Conservation (phyloP, 2,329 filamentous ascomycete genomes). For the Penicillium thymicola region DNA sequence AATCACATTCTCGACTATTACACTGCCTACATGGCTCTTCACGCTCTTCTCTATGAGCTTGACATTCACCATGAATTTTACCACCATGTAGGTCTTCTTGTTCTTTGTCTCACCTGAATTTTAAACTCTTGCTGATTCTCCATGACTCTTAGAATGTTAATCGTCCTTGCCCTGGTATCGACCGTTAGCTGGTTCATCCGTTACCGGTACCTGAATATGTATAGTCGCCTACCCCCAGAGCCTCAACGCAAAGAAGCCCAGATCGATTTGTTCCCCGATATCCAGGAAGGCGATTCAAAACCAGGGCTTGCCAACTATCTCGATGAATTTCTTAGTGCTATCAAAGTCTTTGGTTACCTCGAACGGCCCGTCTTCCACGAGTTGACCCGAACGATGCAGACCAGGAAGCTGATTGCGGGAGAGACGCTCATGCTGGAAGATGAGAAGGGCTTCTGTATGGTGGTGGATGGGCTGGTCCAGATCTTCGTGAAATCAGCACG, state of each 20-base stretch:
- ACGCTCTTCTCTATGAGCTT: conserved; percentile 85
- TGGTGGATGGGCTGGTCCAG: conserved; percentile 93
- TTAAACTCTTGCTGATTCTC: conserved; percentile 5
- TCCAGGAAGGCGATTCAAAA: conserved; percentile 84
- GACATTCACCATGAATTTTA: conserved; percentile 98
- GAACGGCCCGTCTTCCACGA: conserved; percentile 97
- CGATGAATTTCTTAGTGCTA: conserved; percentile 95
- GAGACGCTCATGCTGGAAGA: conserved; percentile 95
- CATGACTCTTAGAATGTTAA: conserved; percentile 60
- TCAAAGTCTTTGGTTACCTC: conserved; percentile 97
- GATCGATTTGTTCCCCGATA: conserved; percentile 90
- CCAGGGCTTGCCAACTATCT: conserved; percentile 92
- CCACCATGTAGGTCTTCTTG: conserved; percentile 68
- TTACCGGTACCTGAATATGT: conserved; percentile 96
- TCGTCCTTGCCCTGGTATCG: conserved; percentile 73
- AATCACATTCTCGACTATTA: conserved; percentile 82
- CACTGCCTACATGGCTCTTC: conserved; percentile 83
- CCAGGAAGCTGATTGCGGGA: conserved; percentile 88
- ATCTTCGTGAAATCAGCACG: conserved; percentile 93
- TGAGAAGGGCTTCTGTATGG: conserved; percentile 95
- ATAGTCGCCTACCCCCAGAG: conserved; percentile 86
- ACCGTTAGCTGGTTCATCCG: conserved; percentile 89
- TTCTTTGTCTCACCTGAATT: neutral
- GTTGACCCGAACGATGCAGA: conserved; percentile 96
- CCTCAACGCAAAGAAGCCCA: conserved; percentile 94